A percentile compares a stretch with the other conserved stretches of the same genome.
Conservation (phyloP, 495 filamentous ascomycete species). For the Aspergillus diversus region DNA sequence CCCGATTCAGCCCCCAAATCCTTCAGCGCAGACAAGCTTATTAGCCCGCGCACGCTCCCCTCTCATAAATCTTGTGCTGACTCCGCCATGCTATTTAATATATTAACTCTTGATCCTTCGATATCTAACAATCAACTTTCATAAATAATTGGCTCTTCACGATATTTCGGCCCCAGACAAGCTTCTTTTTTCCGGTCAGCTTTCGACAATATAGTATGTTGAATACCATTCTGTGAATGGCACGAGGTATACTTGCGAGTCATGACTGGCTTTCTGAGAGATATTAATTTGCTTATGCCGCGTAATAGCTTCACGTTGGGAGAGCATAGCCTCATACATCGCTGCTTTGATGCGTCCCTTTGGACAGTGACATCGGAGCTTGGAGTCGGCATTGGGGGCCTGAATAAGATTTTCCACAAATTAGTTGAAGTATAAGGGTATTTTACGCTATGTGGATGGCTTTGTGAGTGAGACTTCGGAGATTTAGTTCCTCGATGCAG, state of each 20-base stretch:
- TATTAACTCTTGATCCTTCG: neutral
- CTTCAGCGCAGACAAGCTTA: neutral
- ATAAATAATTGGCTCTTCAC: neutral
- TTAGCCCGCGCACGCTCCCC: neutral
- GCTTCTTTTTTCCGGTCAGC: neutral
- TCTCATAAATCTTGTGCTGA: neutral
- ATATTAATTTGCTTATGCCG: neutral
- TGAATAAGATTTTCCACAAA: no score
- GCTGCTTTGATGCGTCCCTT: no score
- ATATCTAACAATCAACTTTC: neutral
- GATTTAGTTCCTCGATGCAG: no score
- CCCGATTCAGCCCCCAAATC: neutral
- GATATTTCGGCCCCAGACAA: neutral
- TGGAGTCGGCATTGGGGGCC: no score
- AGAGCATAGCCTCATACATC: neutral
- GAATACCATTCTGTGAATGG: neutral
- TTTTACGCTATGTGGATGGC: no score
- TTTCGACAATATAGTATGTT: neutral
- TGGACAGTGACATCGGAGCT: no score
- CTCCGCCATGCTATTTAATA: neutral
- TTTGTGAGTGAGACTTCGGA: no score
- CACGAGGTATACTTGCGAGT: neutral
- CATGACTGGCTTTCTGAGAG: neutral
- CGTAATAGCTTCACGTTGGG: neutral
- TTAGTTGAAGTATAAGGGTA: no score